A percentile compares a stretch with the other conserved stretches of the same genome.
Evolutionary conservation across 2,329 filamentous ascomycete genomes (phyloP).

Genomic region (Exophiala phaeomuriformis): DNA sequence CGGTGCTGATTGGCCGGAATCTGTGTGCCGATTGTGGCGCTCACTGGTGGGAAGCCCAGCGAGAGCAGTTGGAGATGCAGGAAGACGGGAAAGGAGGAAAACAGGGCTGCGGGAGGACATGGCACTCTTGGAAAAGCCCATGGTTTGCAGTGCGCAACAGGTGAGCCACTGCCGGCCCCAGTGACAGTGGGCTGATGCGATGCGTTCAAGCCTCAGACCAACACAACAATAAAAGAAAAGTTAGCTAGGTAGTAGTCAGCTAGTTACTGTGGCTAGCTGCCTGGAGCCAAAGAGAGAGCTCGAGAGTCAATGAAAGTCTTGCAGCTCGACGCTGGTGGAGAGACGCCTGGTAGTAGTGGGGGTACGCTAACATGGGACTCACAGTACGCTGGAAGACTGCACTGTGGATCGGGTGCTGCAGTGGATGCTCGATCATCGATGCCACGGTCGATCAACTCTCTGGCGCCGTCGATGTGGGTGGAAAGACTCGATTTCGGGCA

Average conservation of each 20-base stretch:
- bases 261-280: too few relatives aligned
- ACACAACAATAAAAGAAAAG: too few relatives aligned
- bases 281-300: too few relatives aligned
- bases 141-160: background rate
- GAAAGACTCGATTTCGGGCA: background rate
- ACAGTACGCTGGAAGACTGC: too few relatives aligned
- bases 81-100: background rate
- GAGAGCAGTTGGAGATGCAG: background rate
- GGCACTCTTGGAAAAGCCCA: background rate
- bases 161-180: background rate
- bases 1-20: background rate
- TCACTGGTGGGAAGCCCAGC: background rate
- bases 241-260: too few relatives aligned
- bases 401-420: background rate
- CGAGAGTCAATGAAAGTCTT: too few relatives aligned
- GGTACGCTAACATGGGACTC: too few relatives aligned
- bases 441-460: background rate
- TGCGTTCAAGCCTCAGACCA: background rate
- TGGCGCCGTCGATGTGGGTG: conserved; percentile 4
- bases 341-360: too few relatives aligned
- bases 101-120: background rate
- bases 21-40: background rate
- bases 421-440: background rate
- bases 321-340: too few relatives aligned
- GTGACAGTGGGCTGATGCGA: background rate